Conservation (phyloP, 1,284 basidiomycete genomes). For the Ceratorhiza oryzae-sativae region DNA sequence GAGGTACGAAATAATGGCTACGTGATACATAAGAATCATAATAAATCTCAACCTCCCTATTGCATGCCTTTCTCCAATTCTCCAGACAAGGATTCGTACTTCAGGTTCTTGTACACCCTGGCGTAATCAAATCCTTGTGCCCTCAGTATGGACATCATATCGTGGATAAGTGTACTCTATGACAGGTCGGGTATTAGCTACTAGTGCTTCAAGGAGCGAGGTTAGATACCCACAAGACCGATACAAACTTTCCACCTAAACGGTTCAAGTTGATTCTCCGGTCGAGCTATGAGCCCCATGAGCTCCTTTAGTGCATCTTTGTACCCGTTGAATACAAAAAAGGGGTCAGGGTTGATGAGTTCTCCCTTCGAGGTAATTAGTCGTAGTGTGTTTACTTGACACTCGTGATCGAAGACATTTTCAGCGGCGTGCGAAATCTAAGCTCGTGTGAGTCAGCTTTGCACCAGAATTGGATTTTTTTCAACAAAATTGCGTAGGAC, state of each 20-base stretch:
- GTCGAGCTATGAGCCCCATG: neutral
- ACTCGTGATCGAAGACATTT: slow-evolving; percentile 5
- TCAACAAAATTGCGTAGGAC: neutral
- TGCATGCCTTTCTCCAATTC: neutral
- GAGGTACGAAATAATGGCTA: too few relatives aligned
- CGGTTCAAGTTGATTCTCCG: neutral
- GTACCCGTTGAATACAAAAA: slow-evolving; percentile 5
- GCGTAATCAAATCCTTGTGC: neutral
- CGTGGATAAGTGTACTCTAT: neutral
- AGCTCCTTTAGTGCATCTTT: neutral
- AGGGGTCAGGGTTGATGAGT: neutral
- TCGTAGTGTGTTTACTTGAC: neutral
- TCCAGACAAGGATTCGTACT: neutral
- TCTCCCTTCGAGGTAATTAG: neutral
- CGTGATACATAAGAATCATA: too few relatives aligned
- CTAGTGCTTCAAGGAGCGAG: neutral
- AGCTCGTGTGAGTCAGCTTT: neutral
- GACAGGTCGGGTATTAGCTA: neutral
- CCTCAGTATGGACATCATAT: neutral
- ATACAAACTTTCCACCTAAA: neutral
- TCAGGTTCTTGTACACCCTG: neutral
- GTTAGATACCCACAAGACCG: neutral
- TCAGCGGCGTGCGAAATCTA: slow-evolving; percentile 12
- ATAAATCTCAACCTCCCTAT: too few relatives aligned
- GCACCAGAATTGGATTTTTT: too few relatives aligned